A percentile compares a stretch with the other conserved stretches of the same genome.
Conservation (phyloP, 768 basidiomycete species). For the Lactarius hengduanensis region DNA sequence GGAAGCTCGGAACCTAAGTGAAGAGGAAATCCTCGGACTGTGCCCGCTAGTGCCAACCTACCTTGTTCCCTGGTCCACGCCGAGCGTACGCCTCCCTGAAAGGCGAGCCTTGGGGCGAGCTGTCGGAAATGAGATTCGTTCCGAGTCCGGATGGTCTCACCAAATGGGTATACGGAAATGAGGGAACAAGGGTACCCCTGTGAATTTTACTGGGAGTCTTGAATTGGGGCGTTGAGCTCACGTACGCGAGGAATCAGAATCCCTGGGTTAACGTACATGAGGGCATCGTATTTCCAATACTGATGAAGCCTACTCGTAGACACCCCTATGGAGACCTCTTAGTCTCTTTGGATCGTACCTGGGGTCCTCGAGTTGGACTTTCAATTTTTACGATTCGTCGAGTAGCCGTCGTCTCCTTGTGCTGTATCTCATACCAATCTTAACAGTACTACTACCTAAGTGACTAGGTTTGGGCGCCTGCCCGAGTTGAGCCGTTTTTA, state of each 20-base stretch:
- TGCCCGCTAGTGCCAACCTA: neutral
- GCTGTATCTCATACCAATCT: neutral
- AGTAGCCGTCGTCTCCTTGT: neutral
- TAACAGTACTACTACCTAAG: too few relatives aligned
- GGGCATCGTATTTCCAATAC: conserved; percentile 18
- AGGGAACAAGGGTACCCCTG: conserved; percentile 16
- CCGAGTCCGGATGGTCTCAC: neutral
- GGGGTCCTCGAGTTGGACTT: neutral
- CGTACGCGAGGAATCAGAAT: neutral
- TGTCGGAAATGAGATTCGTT: conserved; percentile 6
- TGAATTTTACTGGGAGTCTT: conserved; percentile 4
- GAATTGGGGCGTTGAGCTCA: conserved; percentile 5
- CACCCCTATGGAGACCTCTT: conserved; percentile 6
- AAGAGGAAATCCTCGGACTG: neutral
- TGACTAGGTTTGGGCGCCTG: neutral
- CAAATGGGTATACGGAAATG: conserved; percentile 12
- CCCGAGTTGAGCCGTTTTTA: neutral
- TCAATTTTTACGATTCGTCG: neutral
- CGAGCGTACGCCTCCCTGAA: neutral
- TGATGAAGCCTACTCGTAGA: conserved; percentile 8
- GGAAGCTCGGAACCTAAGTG: neutral
- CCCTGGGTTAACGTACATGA: conserved; percentile 13
- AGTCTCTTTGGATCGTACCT: neutral
- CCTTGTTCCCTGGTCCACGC: neutral
- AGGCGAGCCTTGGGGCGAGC: neutral